phyloP scores from a whole-genome alignment of 148 eudicot species.

The Vaccinium myrtillus region DNA sequence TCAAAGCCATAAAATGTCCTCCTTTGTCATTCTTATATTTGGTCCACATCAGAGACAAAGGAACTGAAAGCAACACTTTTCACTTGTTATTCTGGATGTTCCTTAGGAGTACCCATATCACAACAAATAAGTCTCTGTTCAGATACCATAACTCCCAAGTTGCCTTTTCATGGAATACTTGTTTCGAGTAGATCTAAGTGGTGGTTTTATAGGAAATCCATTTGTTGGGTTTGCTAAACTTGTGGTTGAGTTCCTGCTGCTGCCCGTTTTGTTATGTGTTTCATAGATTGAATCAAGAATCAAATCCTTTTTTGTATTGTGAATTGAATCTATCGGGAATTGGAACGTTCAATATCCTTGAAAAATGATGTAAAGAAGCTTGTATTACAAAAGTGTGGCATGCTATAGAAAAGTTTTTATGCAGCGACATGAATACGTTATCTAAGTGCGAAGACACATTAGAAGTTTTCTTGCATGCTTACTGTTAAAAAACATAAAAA shows the following conservation, averaged over 20 bases:
- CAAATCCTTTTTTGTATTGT: background rate
- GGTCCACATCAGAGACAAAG: background rate
- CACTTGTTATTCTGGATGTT: background rate
- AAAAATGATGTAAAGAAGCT: background rate
- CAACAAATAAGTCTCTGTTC: background rate
- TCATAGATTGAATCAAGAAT: background rate
- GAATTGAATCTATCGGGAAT: too few species aligned
- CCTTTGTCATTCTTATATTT: background rate
- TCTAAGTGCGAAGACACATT: background rate
- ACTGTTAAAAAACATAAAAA: background rate
- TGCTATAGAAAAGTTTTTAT: background rate
- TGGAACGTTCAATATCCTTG: background rate
- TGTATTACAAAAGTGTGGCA: background rate
- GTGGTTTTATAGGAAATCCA: background rate
- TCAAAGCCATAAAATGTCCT: background rate
- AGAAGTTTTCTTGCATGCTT: background rate
- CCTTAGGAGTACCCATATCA: background rate
- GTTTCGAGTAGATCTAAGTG: conserved; percentile 13
- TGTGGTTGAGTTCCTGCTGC: conserved; percentile 11
- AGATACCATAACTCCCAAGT: background rate
- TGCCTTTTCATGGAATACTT: background rate
- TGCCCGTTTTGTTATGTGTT: background rate
- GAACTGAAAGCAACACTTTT: background rate
- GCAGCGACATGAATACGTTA: background rate
- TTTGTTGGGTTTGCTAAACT: background rate